phyloP scores from a whole-genome alignment of 2,329 filamentous ascomycete species.

The Onygenales sp. region DNA sequence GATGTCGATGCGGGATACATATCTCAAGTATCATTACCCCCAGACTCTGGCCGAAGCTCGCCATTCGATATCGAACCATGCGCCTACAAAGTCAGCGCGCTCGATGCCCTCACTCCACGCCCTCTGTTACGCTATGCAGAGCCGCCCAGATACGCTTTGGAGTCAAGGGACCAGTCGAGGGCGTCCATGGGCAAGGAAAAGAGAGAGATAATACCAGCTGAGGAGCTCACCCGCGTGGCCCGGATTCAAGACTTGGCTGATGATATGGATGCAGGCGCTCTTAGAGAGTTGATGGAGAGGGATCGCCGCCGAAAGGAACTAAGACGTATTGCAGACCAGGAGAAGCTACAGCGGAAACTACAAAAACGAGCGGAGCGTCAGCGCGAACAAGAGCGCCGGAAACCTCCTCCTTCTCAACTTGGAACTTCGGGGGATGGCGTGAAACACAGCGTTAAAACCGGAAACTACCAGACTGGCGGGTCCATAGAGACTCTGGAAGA shows the following conservation, averaged over 20 bases:
- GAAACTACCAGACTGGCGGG: not conserved
- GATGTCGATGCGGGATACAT: not conserved
- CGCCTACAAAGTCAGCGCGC: slow-evolving; percentile 68
- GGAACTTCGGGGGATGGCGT: slow-evolving; percentile 3
- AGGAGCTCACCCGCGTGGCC: slow-evolving; percentile 51
- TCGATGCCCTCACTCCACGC: slow-evolving; percentile 74
- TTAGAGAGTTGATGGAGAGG: slow-evolving; percentile 83
- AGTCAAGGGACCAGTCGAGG: slow-evolving; percentile 39
- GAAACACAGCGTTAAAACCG: not conserved
- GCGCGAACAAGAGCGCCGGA: slow-evolving; percentile 45
- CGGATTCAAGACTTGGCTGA: slow-evolving; percentile 65
- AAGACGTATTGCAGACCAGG: slow-evolving; percentile 61
- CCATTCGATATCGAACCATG: slow-evolving; percentile 65
- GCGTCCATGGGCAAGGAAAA: slow-evolving; percentile 42
- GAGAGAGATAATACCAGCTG: slow-evolving; percentile 51
- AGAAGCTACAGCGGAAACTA: slow-evolving; percentile 44
- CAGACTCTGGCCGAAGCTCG: slow-evolving; percentile 29
- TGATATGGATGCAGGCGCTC: slow-evolving; percentile 70
- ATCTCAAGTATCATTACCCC: not conserved
- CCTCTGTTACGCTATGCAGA: slow-evolving; percentile 71
- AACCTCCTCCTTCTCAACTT: slow-evolving; percentile 1
- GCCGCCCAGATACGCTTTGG: slow-evolving; percentile 48
- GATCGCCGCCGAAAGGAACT: slow-evolving; percentile 72
- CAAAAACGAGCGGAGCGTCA: slow-evolving; percentile 43
- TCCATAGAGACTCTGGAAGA: not conserved